These are phyloP conservation scores for Orychophragmus violaceus DNA, from an alignment of 345 rosid genomes.

Conservation along the genomic window DNA sequence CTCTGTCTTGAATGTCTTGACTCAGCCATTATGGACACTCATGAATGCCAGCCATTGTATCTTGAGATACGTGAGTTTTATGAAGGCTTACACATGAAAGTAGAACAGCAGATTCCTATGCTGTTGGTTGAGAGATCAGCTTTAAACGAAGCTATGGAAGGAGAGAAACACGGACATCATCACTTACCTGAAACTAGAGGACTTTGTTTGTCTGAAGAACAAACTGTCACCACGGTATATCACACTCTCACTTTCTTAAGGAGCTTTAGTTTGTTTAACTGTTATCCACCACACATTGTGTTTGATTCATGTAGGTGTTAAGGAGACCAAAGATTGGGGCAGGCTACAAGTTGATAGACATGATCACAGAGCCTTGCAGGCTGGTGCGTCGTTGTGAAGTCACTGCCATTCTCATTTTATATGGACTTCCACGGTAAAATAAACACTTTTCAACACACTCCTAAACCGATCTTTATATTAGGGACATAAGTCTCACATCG, in stretches of 20 bases:
- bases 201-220: conserved; percentile 94
- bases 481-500: too few relatives aligned
- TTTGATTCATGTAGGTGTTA: conserved; percentile 12
- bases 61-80: conserved; percentile 72
- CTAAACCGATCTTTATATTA: too few relatives aligned
- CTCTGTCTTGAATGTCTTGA: conserved; percentile 85
- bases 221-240: conserved; percentile 74
- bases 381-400: conserved; percentile 86
- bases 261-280: not conserved
- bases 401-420: conserved; percentile 92
- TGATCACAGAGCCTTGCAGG: conserved; percentile 78
- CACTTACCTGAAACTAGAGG: conserved; percentile 98
- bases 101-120: conserved; percentile 68
- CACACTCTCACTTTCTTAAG: conserved; percentile 12
- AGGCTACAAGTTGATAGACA: conserved; percentile 55
- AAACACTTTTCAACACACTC: not conserved
- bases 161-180: conserved; percentile 74
- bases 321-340: conserved; percentile 75
- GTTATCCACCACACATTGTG: not conserved
- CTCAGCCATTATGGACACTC: conserved; percentile 73
- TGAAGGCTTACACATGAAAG: conserved; percentile 83
- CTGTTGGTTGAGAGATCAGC: conserved; percentile 86
- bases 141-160: conserved; percentile 70
- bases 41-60: conserved; percentile 77
- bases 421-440: conserved; percentile 85